Evolutionary conservation across 345 rosid genomes (phyloP), one percentile per base, ranked within the genome.

Genomic region (Odontarrhena argentea): DNA sequence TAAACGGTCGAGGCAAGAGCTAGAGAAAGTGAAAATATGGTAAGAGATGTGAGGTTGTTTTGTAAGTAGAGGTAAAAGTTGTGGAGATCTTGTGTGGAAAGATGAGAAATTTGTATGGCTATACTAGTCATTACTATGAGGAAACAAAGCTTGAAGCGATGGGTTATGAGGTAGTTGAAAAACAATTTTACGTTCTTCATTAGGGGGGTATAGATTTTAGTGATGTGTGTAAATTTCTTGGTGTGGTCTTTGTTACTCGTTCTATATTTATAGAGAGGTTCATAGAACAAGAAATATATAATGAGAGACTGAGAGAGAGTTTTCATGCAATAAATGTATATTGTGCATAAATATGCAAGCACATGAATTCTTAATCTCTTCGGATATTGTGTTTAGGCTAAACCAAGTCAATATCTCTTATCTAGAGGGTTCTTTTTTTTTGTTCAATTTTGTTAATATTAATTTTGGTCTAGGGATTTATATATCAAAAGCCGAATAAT

Each of bases 71-170:
- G 46, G 48, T 65, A 42, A 57, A 10, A 49, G 48, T 5, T 41
- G 13, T 72, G 60, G 54, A 72, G 65, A 57, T 72, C 70, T 64
- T 72, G 60, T 56, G 60, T n/a, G 22, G 76, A 49, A 66, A 72
- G 60, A 57, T 8, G 60, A 57, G 40, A 57, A 18, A 40, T 37
- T 57, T 42, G 65, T n/a, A 72, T 49, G 60, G 47, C 30, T 41
- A 72, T 24, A 34, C 37, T 24, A 49, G 7, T 40, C 40, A 57
- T 24, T 25, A 57, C 1, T 24, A 65, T 25, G 63, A 49, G 18
- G 52, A 72, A 49, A 9, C 46, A 65, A 41, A 72, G 60, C 54
- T 69, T 69, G 52, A 56, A 49, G 24, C 36, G 59, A 71, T 64
- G 60, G 32, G 30, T 24, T 53, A 24, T 56, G 60, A 64, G 46